Conservation (phyloP, 805 yeast species). For the Starmerella apicola region DNA sequence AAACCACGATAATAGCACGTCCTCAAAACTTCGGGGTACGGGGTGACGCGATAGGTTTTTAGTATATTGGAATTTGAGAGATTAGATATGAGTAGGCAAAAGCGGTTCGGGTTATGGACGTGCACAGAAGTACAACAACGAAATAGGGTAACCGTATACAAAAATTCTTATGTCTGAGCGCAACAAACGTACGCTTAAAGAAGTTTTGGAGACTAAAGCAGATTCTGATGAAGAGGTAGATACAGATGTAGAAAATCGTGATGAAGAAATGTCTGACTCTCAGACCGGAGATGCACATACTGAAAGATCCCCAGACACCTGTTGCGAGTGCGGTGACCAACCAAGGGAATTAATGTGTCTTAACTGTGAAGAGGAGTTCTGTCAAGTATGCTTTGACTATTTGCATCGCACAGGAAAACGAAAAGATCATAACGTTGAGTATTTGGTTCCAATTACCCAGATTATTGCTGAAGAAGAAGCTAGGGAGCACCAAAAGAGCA, state of each 20-base stretch:
- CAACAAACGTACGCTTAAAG: slow-evolving; percentile 23
- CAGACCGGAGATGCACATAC: not conserved
- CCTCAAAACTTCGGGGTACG: too few species aligned
- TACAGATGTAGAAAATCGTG: slow-evolving; percentile 4
- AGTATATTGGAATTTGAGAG: too few species aligned
- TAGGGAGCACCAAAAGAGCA: slow-evolving; percentile 6
- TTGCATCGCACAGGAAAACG: slow-evolving; percentile 53
- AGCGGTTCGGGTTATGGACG: too few species aligned
- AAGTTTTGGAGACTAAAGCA: slow-evolving; percentile 22
- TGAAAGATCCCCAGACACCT: slow-evolving; percentile 26
- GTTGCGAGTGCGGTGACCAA: slow-evolving; percentile 66
- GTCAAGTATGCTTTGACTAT: slow-evolving; percentile 56
- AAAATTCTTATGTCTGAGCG: slow-evolving; percentile 15
- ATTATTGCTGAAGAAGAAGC: not conserved
- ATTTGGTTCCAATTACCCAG: slow-evolving; percentile 8
- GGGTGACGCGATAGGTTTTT: too few species aligned
- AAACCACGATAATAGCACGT: too few species aligned
- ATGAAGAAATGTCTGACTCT: not conserved
- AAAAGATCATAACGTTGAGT: slow-evolving; percentile 21
- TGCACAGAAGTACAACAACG: too few species aligned
- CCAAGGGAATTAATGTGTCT: slow-evolving; percentile 50
- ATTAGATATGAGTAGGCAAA: too few species aligned
- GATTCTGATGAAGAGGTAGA: not conserved
- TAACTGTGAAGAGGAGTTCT: slow-evolving; percentile 54
- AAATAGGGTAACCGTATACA: slow-evolving; percentile 1